Conservation (phyloP, 345 rosid species). For the Eucalyptus camaldulensis region DNA sequence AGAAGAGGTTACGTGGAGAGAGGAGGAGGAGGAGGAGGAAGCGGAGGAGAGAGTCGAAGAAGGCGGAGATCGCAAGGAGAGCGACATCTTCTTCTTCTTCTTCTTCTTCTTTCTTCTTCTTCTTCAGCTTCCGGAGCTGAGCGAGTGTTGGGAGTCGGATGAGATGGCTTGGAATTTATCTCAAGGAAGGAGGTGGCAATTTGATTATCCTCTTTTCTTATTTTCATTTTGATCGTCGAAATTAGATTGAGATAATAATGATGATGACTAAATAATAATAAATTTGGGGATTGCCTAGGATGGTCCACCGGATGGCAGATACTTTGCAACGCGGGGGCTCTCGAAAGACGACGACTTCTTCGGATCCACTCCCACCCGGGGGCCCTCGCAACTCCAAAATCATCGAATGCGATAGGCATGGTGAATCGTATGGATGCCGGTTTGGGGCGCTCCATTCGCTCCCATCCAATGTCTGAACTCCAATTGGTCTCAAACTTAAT, state of each 20-base stretch:
- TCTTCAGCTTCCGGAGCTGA: neutral
- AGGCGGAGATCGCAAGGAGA: conserved; percentile 83
- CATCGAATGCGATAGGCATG: neutral
- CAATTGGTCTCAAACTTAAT: neutral
- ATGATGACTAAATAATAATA: neutral
- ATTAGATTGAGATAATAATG: neutral
- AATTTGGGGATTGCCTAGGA: neutral
- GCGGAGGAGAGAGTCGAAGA: conserved; percentile 25
- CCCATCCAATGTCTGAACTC: neutral
- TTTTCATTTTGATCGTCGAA: neutral
- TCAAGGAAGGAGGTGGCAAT: neutral
- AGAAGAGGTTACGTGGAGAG: conserved; percentile 13
- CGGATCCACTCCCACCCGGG: neutral
- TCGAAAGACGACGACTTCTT: neutral
- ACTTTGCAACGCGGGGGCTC: neutral
- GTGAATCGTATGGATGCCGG: neutral
- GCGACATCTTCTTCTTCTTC: conserved; percentile 21
- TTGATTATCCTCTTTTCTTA: neutral
- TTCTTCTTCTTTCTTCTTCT: neutral
- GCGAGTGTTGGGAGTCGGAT: neutral
- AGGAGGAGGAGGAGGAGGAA: conserved; percentile 22
- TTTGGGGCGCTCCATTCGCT: neutral
- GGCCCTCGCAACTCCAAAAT: neutral
- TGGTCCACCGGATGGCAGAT: neutral
- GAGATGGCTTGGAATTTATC: neutral